Evolutionary conservation across 352 stramenopile genomes (phyloP), one percentile per base, ranked within the genome.

Genomic region (Globisporangium middletonii): DNA sequence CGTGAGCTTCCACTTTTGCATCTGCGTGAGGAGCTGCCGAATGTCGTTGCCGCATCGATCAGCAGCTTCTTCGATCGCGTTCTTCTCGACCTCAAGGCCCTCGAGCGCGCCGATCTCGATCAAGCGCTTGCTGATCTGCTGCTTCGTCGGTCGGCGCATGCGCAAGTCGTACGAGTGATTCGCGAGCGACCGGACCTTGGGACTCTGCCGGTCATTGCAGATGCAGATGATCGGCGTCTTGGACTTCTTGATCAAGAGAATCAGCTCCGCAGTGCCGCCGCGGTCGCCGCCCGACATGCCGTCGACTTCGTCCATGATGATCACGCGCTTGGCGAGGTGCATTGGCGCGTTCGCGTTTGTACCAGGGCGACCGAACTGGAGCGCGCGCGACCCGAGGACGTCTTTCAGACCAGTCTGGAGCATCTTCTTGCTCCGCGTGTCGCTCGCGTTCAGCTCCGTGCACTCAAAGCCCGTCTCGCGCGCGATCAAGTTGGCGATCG

Each of bases 271-370:
- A 12, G 98, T 99, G 46, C 97, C 97, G 49, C 94, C 96, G 13
- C 97, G 80, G 75, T 99, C 97, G 12, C 95, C 95, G 1, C 86
- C 91, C 28, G 91, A 97, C 97, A 99, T 99, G 26, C 97, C 97
- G 69, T 99, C 97, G 2, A 99, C 97, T 79, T 99, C 97, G 61
- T 99, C 97, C 97, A 99, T 99, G 59, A 99, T 92, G 13, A 99
- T 83, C 49, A 98, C 83, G 19, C 96, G 92, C 68, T 92, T 89
- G 51, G 77, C 73, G 8, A 94, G 57, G 45, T 82, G 73, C 61
- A 93, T 77, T 30, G 75, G 75, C 13, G 81, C 64, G 16, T 79
- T 75, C 5, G 59, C 61, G 4, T 75, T 81, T 8, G 65, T 76
- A 7, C 37, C 63, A 2, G 65, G 23, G 0, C 41, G 52, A 30